Conservation (phyloP, 2,329 filamentous ascomycete genomes). For the Paraphaeosphaeria sporulosa region DNA sequence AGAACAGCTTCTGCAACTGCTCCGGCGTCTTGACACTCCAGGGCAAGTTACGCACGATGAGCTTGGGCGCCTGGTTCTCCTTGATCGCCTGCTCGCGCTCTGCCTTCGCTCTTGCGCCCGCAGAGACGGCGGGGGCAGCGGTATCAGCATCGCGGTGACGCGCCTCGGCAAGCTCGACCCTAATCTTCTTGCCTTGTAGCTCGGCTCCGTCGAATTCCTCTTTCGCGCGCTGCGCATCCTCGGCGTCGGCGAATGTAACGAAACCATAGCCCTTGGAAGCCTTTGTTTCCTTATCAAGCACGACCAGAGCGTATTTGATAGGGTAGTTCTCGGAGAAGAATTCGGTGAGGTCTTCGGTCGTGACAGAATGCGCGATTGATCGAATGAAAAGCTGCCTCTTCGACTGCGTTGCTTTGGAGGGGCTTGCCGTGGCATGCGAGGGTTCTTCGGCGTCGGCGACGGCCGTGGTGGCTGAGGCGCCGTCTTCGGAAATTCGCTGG, state of each 20-base stretch:
- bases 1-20: constrained; percentile 80
- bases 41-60: constrained; percentile 92
- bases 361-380: constrained; percentile 79
- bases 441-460: constrained; percentile 31
- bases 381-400: constrained; percentile 80
- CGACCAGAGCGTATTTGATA: constrained; percentile 94
- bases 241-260: constrained; percentile 92
- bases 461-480: constrained; percentile 41
- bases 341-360: constrained; percentile 81
- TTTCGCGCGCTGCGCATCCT: constrained; percentile 84
- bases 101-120: constrained; percentile 66
- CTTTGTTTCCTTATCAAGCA: constrained; percentile 85
- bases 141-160: constrained; percentile 70
- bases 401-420: constrained; percentile 27
- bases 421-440: constrained; percentile 21
- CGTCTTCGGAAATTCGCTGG: constrained; percentile 51
- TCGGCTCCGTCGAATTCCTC: constrained; percentile 80
- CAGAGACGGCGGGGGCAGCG: constrained; percentile 44
- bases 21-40: constrained; percentile 93
- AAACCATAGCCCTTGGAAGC: constrained; percentile 93
- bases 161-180: constrained; percentile 86
- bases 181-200: constrained; percentile 81
- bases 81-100: constrained; percentile 70
- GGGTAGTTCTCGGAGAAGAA: constrained; percentile 95
- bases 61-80: constrained; percentile 74